Percentiles rank a stretch among this genome's conserved stretches.
phyloP scores from a whole-genome alignment of 495 filamentous ascomycete genomes.

The Talaromyces adpressus region DNA sequence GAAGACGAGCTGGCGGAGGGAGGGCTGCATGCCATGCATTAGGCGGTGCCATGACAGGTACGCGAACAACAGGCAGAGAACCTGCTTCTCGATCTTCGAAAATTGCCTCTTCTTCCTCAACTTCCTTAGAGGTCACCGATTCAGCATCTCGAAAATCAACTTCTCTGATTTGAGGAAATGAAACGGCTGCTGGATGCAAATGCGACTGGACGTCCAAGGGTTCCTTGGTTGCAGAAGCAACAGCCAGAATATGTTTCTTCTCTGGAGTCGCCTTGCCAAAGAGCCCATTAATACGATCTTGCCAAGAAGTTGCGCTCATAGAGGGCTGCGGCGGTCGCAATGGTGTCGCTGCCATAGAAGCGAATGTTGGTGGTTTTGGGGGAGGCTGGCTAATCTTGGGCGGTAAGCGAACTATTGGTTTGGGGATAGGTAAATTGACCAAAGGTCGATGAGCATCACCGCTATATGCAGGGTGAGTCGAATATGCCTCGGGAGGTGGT shows the following conservation, averaged over 20 bases:
- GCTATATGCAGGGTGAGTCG: constrained; percentile 64
- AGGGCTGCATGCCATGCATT: constrained; percentile 42
- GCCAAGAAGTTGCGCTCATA: constrained; percentile 48
- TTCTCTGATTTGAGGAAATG: constrained; percentile 39
- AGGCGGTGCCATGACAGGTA: constrained; percentile 55
- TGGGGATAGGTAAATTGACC: constrained; percentile 60
- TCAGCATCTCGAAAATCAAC: constrained; percentile 26
- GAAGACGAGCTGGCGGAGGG: constrained; percentile 23
- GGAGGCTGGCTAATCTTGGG: constrained; percentile 43
- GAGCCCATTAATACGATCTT: constrained; percentile 66
- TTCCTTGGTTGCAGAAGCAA: constrained; percentile 52
- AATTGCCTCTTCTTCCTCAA: constrained; percentile 71
- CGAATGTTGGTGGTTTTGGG: constrained; percentile 43
- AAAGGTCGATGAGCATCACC: constrained; percentile 56
- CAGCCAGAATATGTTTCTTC: constrained; percentile 46
- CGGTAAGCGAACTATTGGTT: constrained; percentile 66
- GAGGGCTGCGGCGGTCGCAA: constrained; percentile 16
- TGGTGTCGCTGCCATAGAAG: constrained; percentile 45
- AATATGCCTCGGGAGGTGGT: constrained; percentile 61
- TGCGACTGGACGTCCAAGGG: constrained; percentile 49
- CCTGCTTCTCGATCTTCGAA: constrained; percentile 81
- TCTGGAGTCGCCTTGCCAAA: constrained; percentile 52
- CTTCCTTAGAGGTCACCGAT: constrained; percentile 49
- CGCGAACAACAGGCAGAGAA: constrained; percentile 60
- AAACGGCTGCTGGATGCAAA: constrained; percentile 48